Evolutionary conservation across 1,139 yeast species (phyloP).

Genomic region (Debaryomyces sp.): DNA sequence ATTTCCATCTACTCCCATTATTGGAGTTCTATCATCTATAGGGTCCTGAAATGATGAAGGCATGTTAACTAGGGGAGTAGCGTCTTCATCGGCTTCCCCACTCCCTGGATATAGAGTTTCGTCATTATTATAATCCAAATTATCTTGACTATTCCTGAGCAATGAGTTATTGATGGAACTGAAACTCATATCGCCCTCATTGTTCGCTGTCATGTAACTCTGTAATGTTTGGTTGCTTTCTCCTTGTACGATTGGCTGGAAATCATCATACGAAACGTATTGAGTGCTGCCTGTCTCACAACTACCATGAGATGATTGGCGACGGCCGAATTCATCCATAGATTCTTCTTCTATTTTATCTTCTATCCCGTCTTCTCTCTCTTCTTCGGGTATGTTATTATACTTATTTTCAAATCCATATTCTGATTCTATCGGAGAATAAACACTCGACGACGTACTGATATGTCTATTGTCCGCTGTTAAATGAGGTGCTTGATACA

Average conservation of each 20-base stretch:
- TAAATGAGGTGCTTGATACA: constrained; percentile 10
- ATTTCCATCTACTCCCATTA: constrained; percentile 6
- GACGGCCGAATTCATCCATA: background rate
- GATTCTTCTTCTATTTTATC: constrained; percentile 13
- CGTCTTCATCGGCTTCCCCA: constrained; percentile 8
- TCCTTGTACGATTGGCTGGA: constrained; percentile 16
- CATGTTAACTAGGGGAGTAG: constrained; percentile 8
- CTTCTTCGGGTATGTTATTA: constrained; percentile 18
- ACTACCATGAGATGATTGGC: background rate
- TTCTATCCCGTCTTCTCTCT: constrained; percentile 10
- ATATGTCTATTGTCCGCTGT: constrained; percentile 17
- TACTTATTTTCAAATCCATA: constrained; percentile 13
- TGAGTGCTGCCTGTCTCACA: constrained; percentile 9
- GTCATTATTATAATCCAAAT: constrained; percentile 11
- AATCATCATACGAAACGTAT: constrained; percentile 2
- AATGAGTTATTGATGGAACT: constrained; percentile 38
- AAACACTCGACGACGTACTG: constrained; percentile 39
- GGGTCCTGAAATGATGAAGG: constrained; percentile 5
- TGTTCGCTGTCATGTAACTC: constrained; percentile 29
- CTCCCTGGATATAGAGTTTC: constrained; percentile 4
- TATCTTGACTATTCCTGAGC: constrained; percentile 21
- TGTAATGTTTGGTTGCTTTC: constrained; percentile 30
- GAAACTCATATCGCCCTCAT: constrained; percentile 27
- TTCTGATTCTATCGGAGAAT: constrained; percentile 29
- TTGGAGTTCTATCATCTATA: constrained; percentile 12